Evolutionary conservation across 371 early-diverging fungal genomes (phyloP).

Genomic region (Parasitella parasitica): DNA sequence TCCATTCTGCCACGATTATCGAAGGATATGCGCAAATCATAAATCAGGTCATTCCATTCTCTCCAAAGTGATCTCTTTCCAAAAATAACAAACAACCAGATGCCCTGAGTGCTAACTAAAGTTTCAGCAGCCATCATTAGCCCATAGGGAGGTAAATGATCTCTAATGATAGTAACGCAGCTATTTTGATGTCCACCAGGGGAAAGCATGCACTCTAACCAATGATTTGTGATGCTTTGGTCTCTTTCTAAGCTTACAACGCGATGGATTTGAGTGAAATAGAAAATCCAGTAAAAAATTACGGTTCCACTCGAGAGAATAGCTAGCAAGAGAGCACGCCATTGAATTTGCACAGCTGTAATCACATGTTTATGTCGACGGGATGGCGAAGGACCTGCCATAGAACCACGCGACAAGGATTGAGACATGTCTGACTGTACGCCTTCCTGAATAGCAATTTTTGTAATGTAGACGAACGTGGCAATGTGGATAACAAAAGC

Average conservation of each 20-base stretch:
- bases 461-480: constrained; percentile 66
- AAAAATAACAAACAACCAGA: constrained; percentile 60
- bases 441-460: constrained; percentile 47
- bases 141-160: constrained; percentile 52
- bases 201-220: constrained; percentile 54
- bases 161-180: constrained; percentile 29
- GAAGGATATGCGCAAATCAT: constrained; percentile 39
- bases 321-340: constrained; percentile 67
- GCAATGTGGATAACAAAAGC: constrained; percentile 57
- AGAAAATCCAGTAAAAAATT: constrained; percentile 50
- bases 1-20: constrained; percentile 35
- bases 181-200: constrained; percentile 39
- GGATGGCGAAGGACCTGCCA: constrained; percentile 33
- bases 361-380: constrained; percentile 56
- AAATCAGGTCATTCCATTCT: constrained; percentile 54
- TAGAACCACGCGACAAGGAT: constrained; percentile 23
- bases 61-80: constrained; percentile 49
- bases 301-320: constrained; percentile 50
- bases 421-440: constrained; percentile 56
- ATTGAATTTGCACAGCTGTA: constrained; percentile 65
- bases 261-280: constrained; percentile 52
- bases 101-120: constrained; percentile 54
- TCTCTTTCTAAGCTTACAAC: constrained; percentile 19
- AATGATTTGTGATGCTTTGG: constrained; percentile 29
- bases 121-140: constrained; percentile 59